These are phyloP conservation scores for Venturia oleaginea DNA, from an alignment of 2,329 filamentous ascomycete genomes.

Conservation along the genomic window DNA sequence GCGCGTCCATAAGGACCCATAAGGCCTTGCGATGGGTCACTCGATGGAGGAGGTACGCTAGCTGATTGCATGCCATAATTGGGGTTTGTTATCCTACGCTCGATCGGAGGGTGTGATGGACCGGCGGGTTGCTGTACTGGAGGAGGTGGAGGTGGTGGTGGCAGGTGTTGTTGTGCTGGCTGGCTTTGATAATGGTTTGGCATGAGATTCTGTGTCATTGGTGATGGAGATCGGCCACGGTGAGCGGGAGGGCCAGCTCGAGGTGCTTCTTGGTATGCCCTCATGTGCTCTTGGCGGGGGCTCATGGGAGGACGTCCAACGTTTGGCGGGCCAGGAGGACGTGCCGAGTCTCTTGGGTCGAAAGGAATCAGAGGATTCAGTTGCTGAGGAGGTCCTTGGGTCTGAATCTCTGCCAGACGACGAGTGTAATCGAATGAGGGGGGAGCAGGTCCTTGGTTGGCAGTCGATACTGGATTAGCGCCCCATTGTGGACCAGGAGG, in stretches of 20 bases:
- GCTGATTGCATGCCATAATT: slow-evolving; percentile 36
- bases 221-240: slow-evolving; percentile 48
- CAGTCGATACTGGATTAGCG: slow-evolving; percentile 53
- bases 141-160: slow-evolving; percentile 35
- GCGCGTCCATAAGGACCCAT: slow-evolving; percentile 56
- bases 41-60: slow-evolving; percentile 40
- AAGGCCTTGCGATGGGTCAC: slow-evolving; percentile 42
- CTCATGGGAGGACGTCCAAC: slow-evolving; percentile 48
- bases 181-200: slow-evolving; percentile 41
- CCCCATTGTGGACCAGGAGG: slow-evolving; percentile 87
- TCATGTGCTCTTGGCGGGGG: slow-evolving; percentile 60
- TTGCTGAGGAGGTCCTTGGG: slow-evolving; percentile 56
- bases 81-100: slow-evolving; percentile 39
- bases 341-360: slow-evolving; percentile 65
- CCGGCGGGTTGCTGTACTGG: slow-evolving; percentile 32
- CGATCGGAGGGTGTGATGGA: slow-evolving; percentile 39
- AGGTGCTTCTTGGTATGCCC: slow-evolving; percentile 58
- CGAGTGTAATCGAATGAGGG: slow-evolving; percentile 52
- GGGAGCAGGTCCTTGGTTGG: slow-evolving; percentile 55
- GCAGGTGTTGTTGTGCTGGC: slow-evolving; percentile 19
- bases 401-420: slow-evolving; percentile 68
- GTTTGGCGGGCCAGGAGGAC: slow-evolving; percentile 58
- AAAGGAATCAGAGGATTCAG: slow-evolving; percentile 56
- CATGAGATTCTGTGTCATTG: slow-evolving; percentile 46
- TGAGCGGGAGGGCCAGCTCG: slow-evolving; percentile 38